Evolutionary conservation across 2,329 filamentous ascomycete species (phyloP), one percentile per base, ranked within the genome.

Genomic region (Meredithiella fracta): DNA sequence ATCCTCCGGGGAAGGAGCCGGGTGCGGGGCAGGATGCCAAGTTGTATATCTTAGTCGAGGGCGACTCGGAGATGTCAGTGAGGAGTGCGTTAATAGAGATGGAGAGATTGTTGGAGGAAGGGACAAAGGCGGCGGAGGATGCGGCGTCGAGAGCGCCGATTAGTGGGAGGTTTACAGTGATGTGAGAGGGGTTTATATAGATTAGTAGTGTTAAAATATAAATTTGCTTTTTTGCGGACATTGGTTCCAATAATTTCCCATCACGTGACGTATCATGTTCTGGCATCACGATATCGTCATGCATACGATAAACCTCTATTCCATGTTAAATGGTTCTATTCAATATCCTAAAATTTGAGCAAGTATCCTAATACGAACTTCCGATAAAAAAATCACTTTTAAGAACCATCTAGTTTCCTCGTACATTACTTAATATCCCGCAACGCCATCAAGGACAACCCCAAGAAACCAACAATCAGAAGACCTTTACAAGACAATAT

Each of bases 41-140:
- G 73, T 73, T 98, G 63, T 98, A 97, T 67, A 96, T 98, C 64
- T 77, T 98, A 59, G 94, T 98, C 57, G 92, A 98, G 67, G 92
- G 92, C 44, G 92, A 98, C 65, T 97, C 92, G 0, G 92, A 98
- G 69, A 74, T 95, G 54, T 83, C 89, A 31, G 92, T 98, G 26
- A 86, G 86, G 53, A 85, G 86, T 64, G 92, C 92, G 1, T 87
- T 98, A 78, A 80, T 82, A 62, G 90, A 97, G 70, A 75, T 98
- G 61, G 91, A 89, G 65, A 79, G 90, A 50, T 72, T 96, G 64
- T 71, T 98, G 62, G 88, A 85, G 66, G 92, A 97, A 69, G 92
- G 87, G 11, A 95, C 90, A 0, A 80, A 94, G 64, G 88, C 88
- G 14, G 89, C 90, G 9, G 86, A 85, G 25, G 90, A 96, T 63